Percentiles rank a stretch among this genome's conserved stretches.
Evolutionary conservation across 345 rosid species (phyloP).

Genomic region (Pistacia integerrima): DNA sequence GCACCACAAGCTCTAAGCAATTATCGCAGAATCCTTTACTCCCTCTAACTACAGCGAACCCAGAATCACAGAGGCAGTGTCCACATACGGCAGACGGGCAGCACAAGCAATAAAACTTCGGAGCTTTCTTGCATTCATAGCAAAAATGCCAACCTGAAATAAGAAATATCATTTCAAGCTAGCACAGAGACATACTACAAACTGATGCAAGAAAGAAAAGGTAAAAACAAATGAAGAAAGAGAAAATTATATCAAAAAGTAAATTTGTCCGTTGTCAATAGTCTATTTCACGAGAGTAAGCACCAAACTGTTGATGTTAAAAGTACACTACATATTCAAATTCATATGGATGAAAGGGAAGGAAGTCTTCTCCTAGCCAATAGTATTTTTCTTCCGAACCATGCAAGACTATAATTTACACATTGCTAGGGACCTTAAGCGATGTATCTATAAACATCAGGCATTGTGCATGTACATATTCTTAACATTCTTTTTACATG

Average conservation of each 20-base stretch:
- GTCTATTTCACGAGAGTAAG: background rate
- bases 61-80: constrained; percentile 34
- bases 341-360: background rate
- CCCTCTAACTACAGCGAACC: constrained; percentile 32
- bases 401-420: background rate
- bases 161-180: background rate
- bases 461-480: background rate
- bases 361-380: background rate
- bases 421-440: background rate
- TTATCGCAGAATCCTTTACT: constrained; percentile 41
- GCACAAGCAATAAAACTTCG: constrained; percentile 54
- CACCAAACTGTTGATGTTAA: background rate
- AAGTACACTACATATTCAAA: background rate
- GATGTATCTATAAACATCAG: no score
- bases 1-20: constrained; percentile 43
- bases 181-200: background rate
- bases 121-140: constrained; percentile 35
- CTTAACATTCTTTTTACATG: background rate
- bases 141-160: constrained; percentile 60
- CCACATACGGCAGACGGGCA: constrained; percentile 56
- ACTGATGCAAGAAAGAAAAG: background rate
- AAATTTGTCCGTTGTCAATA: background rate
- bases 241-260: background rate
- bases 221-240: no score
- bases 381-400: background rate